A percentile compares a stretch with the other conserved stretches of the same genome.
phyloP scores from a whole-genome alignment of 768 basidiomycete genomes.

The Hygrophorus pudorinus region DNA sequence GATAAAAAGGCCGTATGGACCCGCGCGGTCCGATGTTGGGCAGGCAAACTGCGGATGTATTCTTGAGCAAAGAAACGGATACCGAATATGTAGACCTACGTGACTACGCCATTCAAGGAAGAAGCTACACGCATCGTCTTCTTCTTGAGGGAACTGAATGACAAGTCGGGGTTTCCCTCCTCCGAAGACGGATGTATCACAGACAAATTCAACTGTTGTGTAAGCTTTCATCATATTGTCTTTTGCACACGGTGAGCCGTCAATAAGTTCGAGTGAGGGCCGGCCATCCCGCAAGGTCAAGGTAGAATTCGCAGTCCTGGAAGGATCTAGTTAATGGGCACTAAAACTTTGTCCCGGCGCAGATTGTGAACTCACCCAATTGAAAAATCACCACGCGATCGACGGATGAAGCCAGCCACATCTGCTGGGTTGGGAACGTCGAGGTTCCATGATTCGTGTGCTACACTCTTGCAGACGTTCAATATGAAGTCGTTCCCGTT shows the following conservation, averaged over 20 bases:
- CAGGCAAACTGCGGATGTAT: slow-evolving; percentile 50
- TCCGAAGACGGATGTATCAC: slow-evolving; percentile 55
- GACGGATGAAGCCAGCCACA: slow-evolving; percentile 54
- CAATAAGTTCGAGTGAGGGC: slow-evolving; percentile 45
- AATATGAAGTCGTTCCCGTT: slow-evolving; percentile 39
- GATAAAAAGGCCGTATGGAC: slow-evolving; percentile 41
- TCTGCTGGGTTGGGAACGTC: slow-evolving; percentile 40
- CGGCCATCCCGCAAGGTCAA: slow-evolving; percentile 41
- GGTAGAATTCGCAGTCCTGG: slow-evolving; percentile 55
- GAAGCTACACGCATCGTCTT: slow-evolving; percentile 67
- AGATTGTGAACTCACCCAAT: slow-evolving; percentile 43
- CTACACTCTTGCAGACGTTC: slow-evolving; percentile 54
- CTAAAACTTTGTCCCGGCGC: neutral
- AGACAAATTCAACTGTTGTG: slow-evolving; percentile 67
- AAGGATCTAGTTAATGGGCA: neutral
- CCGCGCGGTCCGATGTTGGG: slow-evolving; percentile 47
- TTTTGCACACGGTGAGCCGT: slow-evolving; percentile 54
- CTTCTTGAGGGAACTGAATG: slow-evolving; percentile 56
- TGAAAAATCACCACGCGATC: slow-evolving; percentile 57
- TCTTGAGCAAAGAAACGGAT: slow-evolving; percentile 1
- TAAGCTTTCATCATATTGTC: slow-evolving; percentile 28
- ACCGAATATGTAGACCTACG: slow-evolving; percentile 32
- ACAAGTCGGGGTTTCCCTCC: slow-evolving; percentile 46
- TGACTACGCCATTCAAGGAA: slow-evolving; percentile 80
- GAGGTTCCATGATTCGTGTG: slow-evolving; percentile 48